Base-by-base conservation (phyloP, 257 asterid species). In the Solanum acaule region DNA sequence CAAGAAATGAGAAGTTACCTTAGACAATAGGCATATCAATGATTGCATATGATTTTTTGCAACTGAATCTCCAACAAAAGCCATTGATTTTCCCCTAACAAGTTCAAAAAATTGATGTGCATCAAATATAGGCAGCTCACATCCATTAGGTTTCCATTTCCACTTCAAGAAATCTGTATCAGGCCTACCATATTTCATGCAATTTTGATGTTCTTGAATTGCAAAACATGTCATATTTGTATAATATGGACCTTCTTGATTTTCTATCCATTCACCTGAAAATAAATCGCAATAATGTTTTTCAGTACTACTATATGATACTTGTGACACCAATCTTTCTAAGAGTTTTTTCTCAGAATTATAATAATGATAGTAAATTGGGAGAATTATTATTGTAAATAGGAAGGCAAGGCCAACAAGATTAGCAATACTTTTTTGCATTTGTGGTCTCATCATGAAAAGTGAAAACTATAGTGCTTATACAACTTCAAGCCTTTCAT, bases 11-110 rank as follows among this genome's bases (percentile, higher is more conserved):
- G 71, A 63, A 13, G 44, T 42, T 88, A 95, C 98, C 91, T 75
- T 92, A 4, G 98, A 93, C 88, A 95, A 91, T 88, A 94, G 96
- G 93, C 98, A 95, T n/a, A 94, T 90, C 92, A 95, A 87, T 10
- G 97, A 95, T 90, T 95, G 98, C 96, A 95, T 91, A 68, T 95
- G 97, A 90, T 95, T 95, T 56, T 95, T 93, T 14, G 94, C 96
- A 11, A 95, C 94, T 0, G 96, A 95, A 73, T 95, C 98, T 29
- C 98, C 97, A n/a, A 95, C 92, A 78, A 95, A 93, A 0, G 96
- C 98, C 10, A 95, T 40, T 1, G 95, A 93, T 75, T 92, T 95
- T 2, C 95, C 96, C 86, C 90, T 86, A 0, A 95, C 91, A 63
- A 94, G 33, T 67, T 91, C 88, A 71, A 95, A 25, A 35, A 94